phyloP scores from a whole-genome alignment of 805 yeast species.

The Saccharomycopsis lassenensis region DNA sequence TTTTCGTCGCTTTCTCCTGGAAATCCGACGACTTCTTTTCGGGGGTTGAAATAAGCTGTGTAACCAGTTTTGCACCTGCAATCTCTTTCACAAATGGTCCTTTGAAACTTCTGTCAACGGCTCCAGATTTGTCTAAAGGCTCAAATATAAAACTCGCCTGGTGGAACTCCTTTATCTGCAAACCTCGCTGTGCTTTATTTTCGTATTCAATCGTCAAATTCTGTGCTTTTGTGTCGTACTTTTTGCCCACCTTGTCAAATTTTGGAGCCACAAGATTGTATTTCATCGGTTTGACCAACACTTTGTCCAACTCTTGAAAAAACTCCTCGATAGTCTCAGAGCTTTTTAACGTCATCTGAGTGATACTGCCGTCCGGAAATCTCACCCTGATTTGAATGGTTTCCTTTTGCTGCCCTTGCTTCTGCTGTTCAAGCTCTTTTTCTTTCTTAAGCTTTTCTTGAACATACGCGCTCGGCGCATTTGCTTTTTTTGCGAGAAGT shows the following conservation, averaged over 20 bases:
- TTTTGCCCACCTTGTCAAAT: slow-evolving; percentile 17
- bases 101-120: slow-evolving; percentile 13
- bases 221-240: slow-evolving; percentile 20
- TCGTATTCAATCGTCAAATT: too few species aligned
- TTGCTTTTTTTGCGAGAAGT: slow-evolving; percentile 23
- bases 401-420: not conserved
- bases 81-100: slow-evolving; percentile 21
- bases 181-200: too few species aligned
- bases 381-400: slow-evolving; percentile 24
- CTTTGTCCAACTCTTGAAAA: slow-evolving; percentile 19
- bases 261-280: slow-evolving; percentile 16
- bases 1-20: not conserved
- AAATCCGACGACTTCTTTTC: not conserved
- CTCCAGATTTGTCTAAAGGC: slow-evolving; percentile 19
- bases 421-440: too few species aligned
- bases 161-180: too few species aligned
- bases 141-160: slow-evolving; percentile 14
- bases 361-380: slow-evolving; percentile 26
- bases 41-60: slow-evolving; percentile 8
- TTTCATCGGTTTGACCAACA: slow-evolving; percentile 18
- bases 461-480: slow-evolving; percentile 19
- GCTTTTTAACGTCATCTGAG: slow-evolving; percentile 22
- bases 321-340: slow-evolving; percentile 22
- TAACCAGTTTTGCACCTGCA: slow-evolving; percentile 7
- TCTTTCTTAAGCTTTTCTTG: slow-evolving; percentile 10